Evolutionary conservation across 2,329 filamentous ascomycete genomes (phyloP).

Genomic region (Clathrospora elynae): DNA sequence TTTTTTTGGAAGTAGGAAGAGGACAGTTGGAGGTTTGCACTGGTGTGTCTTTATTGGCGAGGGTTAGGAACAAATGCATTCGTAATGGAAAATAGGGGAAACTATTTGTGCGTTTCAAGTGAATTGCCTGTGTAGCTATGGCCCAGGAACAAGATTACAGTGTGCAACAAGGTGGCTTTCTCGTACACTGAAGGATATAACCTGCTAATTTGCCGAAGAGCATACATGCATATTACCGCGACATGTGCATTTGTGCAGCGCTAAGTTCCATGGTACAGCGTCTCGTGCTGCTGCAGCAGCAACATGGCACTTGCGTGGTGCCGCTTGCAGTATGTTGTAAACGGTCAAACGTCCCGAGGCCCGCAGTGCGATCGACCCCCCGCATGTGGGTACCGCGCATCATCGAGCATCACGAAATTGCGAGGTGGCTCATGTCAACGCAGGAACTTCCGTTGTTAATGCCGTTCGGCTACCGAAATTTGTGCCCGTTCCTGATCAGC

Average conservation of each 20-base stretch:
- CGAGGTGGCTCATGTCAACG: conserved; percentile 1
- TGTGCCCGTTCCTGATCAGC: conserved; percentile 10
- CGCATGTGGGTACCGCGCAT: too few species aligned
- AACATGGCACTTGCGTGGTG: conserved; percentile 13
- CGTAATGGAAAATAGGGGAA: background rate
- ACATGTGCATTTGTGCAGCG: too few species aligned
- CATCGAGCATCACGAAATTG: too few species aligned
- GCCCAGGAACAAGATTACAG: conserved; percentile 15
- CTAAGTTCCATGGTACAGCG: conserved; percentile 3
- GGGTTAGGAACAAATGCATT: too few species aligned
- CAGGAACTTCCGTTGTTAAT: conserved; percentile 2
- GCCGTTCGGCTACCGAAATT: conserved; percentile 8
- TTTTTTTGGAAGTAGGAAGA: conserved; percentile 3
- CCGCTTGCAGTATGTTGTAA: conserved; percentile 4
- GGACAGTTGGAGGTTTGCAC: too few species aligned
- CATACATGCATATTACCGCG: background rate
- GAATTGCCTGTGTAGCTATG: conserved; percentile 9
- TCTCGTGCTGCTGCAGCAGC: conserved; percentile 7
- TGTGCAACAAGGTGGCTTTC: conserved; percentile 5
- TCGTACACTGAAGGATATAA: background rate
- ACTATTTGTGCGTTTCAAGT: conserved; percentile 1
- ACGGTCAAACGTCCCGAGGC: conserved; percentile 18
- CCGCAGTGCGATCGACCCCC: conserved; percentile 3
- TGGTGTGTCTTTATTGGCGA: too few species aligned
- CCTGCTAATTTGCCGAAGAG: too few species aligned